These are phyloP conservation scores for Dendrothele bispora DNA, from an alignment of 768 basidiomycete genomes.

Conservation along the genomic window DNA sequence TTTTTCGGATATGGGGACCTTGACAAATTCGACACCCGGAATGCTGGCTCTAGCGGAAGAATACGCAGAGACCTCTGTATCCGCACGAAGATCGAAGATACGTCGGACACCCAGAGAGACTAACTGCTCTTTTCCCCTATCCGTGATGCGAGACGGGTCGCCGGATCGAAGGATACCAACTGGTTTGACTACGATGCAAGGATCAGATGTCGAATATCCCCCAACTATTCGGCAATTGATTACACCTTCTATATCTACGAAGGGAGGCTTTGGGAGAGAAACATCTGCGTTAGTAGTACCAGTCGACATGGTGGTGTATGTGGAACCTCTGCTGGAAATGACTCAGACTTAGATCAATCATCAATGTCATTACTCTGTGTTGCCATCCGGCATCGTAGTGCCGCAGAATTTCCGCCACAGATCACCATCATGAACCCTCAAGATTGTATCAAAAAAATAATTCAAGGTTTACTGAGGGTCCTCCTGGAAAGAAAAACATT, in stretches of 20 bases:
- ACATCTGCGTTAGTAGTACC: no score
- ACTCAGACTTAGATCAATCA: no score
- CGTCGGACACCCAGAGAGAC: constrained; percentile 31
- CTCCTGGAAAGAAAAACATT: no score
- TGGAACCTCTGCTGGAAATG: no score
- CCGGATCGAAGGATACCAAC: constrained; percentile 38
- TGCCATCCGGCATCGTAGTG: no score
- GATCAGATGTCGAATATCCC: constrained; percentile 16
- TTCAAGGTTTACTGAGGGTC: no score
- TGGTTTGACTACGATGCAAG: constrained; percentile 25
- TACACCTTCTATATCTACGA: constrained; percentile 37
- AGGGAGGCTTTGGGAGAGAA: constrained; percentile 29
- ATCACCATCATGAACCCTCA: no score
- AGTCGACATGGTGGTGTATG: no score
- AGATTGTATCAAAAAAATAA: no score
- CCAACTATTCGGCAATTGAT: constrained; percentile 39
- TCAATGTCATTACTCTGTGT: no score
- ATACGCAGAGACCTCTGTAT: constrained; percentile 33
- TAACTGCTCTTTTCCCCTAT: constrained; percentile 31
- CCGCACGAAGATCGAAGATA: constrained; percentile 41
- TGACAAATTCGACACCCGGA: constrained; percentile 30
- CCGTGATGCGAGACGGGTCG: constrained; percentile 34
- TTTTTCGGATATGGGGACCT: constrained; percentile 24
- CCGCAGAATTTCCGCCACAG: no score
- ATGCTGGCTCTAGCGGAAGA: constrained; percentile 24